Base-by-base conservation (phyloP, 169 alveolate species). In the Plasmodium relictum region DNA sequence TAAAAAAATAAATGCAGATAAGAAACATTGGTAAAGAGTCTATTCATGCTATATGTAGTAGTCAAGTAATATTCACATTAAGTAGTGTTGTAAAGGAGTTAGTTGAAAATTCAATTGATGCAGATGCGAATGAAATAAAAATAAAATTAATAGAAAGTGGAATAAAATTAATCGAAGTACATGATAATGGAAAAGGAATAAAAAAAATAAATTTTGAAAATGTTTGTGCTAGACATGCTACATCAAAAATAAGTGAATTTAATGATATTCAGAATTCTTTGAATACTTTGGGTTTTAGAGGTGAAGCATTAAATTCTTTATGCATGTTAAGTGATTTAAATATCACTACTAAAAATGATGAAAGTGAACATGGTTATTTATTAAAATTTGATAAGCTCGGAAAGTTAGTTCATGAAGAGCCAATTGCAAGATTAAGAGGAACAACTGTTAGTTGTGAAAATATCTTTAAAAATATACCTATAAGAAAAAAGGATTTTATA, bases 101-200 rank as follows among this genome's bases (percentile, higher is more conserved):
- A 26, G 97, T 98, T 6, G 99, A 98, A 83, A 98, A 98, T 78
- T 86, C 98, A 52, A 74, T 98, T 22, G 99, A 98, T 94, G 99
- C 99, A 0, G 93, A 93, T 37, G 94, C 98, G 3, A 95, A 95
- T 7, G 91, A 92, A 16, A 96, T 98, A 31, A 98, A 95, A 41
- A 93, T 98, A 18, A 94, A 94, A 41, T 88, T 98, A 45, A 85
- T 93, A 22, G 97, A 97, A 68, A 88, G 91, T 73, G 99, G 99
- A 7, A 63, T 94, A 8, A 96, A 95, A 8, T 93, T 97, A 9
- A 94, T 98, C 45, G 98, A 96, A 86, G 99, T 97, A 10, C 71
- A 88, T 4, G 99, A 98, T 92, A 96, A 98, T 88, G 99, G 99
- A 3, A 52, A 63, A 14, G 99, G 99, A 24, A 97, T 98, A 24